Conservation (phyloP, 1,284 basidiomycete genomes). For the Marasmius sp. region DNA sequence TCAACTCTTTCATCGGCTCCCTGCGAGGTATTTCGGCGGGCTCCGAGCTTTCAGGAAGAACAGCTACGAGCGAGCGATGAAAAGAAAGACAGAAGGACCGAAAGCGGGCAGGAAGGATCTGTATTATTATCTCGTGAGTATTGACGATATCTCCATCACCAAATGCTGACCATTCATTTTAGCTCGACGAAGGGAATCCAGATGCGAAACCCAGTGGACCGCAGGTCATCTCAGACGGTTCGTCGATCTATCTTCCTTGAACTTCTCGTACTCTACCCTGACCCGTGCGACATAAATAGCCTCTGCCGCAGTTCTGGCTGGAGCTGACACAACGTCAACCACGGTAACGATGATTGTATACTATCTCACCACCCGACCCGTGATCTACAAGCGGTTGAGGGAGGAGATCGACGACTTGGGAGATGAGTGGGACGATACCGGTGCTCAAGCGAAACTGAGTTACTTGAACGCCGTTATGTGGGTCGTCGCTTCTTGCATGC, state of each 20-base stretch:
- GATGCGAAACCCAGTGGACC: not conserved
- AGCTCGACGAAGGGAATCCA: not conserved
- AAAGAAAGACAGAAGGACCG: conserved; percentile 25
- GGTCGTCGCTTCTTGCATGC: not conserved
- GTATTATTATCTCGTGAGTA: conserved; percentile 35
- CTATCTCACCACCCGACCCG: no score
- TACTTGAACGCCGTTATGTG: not conserved
- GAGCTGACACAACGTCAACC: no score
- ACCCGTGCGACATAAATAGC: no score
- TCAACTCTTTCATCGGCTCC: conserved; percentile 20
- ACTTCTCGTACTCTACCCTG: no score
- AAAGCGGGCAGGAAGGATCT: conserved; percentile 28
- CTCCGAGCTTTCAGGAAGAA: conserved; percentile 4
- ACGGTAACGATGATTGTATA: no score
- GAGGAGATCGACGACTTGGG: conserved; percentile 26
- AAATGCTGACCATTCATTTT: not conserved
- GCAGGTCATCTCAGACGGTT: no score
- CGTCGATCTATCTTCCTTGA: no score
- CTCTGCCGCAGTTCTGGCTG: no score
- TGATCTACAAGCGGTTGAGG: conserved; percentile 1
- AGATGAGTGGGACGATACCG: conserved; percentile 5
- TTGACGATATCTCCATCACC: not conserved
- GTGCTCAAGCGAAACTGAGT: not conserved
- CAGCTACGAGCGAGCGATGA: conserved; percentile 23
- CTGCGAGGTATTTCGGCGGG: conserved; percentile 13